Base-by-base conservation (phyloP, 805 yeast species). In the Candida chilensis region DNA sequence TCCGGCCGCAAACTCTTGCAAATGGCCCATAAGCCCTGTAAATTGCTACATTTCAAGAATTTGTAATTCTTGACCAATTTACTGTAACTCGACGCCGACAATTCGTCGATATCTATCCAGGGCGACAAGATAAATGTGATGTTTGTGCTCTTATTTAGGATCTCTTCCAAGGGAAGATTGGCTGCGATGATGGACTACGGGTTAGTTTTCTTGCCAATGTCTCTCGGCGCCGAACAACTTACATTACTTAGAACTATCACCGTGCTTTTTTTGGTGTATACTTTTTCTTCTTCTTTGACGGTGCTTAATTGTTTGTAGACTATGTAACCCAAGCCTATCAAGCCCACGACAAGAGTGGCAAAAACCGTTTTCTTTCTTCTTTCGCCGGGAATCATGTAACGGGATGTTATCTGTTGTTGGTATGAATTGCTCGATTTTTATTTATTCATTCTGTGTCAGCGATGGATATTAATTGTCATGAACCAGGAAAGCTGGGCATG, bases 171-270 rank as follows among this genome's bases (percentile, higher is more conserved):
- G 13, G 25, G 25, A 6, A 22, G 25, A 11, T 22, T 22, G 11
- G 25, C 25, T 5, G 25, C 25, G 11, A 22, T 22, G 11, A 22
- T 22, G 6, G 25, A 22, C 25, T 22, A 11, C 8, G 13, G n/a
- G 25, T 22, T n/a, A 15, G 7, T 8, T 6, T 22, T 15, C 12
- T 6, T 11, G 6, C 7, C 8, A 22, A 22, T 7, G 14, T 15
- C 11, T 22, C 25, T 22, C 7, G 11, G 13, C 15, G 13, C 6
- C 6, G 25, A 7, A n/a, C 11, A 6, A 22, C 25, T 7, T 22
- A 22, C 25, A 15, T 22, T 22, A 11, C 25, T 22, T n/a, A 22
- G 13, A 7, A 22, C 25, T 22, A 22, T 22, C 12, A 22, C 25
- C 6, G 13, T 22, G 25, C 12, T 8, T 11, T 22, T 22, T n/a